These are phyloP conservation scores for Trichoderma brevicompactum DNA, from an alignment of 2,329 filamentous ascomycete species.

Conservation along the genomic window DNA sequence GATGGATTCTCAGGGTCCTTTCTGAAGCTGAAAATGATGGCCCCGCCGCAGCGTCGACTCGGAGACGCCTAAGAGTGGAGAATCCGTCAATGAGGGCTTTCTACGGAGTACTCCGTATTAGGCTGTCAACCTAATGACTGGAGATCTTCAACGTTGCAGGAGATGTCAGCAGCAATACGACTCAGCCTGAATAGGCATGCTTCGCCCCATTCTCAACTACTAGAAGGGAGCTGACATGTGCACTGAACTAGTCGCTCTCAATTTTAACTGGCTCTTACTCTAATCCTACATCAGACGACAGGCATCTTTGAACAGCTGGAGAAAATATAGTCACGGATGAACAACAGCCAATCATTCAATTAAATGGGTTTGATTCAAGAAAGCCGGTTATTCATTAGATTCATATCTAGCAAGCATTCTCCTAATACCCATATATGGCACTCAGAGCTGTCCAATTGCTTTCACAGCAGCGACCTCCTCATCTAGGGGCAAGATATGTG, in stretches of 20 bases:
- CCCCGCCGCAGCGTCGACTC: neutral
- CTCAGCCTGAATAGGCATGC: neutral
- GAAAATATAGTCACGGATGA: neutral
- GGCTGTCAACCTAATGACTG: neutral
- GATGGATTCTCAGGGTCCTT: neutral
- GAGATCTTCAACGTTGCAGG: neutral
- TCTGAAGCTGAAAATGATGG: neutral
- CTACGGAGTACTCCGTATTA: neutral
- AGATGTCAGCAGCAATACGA: neutral
- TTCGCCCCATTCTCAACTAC: neutral
- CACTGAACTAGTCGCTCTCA: neutral
- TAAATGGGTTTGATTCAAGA: neutral
- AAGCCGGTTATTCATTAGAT: neutral
- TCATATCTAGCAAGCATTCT: neutral
- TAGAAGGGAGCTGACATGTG: neutral
- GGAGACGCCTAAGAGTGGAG: neutral
- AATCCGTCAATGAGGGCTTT: neutral
- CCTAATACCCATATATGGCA: neutral
- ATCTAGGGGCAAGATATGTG: constrained; percentile 75
- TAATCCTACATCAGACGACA: too few species aligned
- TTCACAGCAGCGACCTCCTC: constrained; percentile 71
- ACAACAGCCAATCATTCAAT: neutral
- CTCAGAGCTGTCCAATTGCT: constrained; percentile 10
- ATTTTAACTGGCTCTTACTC: neutral
- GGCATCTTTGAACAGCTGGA: neutral